A percentile compares a stretch with the other conserved stretches of the same genome.
Conservation (phyloP, 805 yeast species). For the Torulaspora microellipsoides region DNA sequence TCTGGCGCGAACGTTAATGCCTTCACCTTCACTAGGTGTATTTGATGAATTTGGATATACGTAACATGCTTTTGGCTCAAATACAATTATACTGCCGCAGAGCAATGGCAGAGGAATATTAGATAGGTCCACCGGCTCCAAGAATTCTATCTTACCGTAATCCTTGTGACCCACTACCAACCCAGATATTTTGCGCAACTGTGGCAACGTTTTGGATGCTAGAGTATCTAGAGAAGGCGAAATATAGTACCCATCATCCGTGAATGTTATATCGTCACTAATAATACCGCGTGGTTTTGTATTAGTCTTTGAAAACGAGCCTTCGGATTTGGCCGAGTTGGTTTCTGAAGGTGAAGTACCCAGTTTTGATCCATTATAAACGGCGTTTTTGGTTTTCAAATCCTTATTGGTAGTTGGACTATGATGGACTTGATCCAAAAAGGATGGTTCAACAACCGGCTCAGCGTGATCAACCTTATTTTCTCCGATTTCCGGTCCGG, state of each 20-base stretch:
- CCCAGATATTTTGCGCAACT: conserved; percentile 57
- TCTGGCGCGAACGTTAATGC: conserved; percentile 71
- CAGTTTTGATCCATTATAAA: conserved; percentile 4
- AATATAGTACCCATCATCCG: conserved; percentile 81
- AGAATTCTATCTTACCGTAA: conserved; percentile 72
- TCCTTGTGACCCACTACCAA: conserved; percentile 72
- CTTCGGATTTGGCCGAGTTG: background rate
- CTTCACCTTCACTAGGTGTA: conserved; percentile 70
- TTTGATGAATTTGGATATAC: conserved; percentile 64
- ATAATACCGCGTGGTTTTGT: conserved; percentile 20
- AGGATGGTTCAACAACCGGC: conserved; percentile 5
- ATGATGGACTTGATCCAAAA: conserved; percentile 12
- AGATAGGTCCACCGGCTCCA: conserved; percentile 79
- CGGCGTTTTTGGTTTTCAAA: conserved; percentile 5
- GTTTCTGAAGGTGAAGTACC: conserved; percentile 3
- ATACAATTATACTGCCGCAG: conserved; percentile 59
- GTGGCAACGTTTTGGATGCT: conserved; percentile 52
- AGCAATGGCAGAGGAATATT: conserved; percentile 56
- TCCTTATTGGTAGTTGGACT: conserved; percentile 12
- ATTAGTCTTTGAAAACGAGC: background rate
- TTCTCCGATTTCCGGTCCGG: conserved; percentile 8
- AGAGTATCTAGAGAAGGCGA: conserved; percentile 70
- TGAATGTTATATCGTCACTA: conserved; percentile 42
- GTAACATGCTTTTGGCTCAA: conserved; percentile 55
- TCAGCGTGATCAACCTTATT: conserved; percentile 3